Conservation (phyloP, 2,329 filamentous ascomycete species). For the Diaporthe citrichinensis region DNA sequence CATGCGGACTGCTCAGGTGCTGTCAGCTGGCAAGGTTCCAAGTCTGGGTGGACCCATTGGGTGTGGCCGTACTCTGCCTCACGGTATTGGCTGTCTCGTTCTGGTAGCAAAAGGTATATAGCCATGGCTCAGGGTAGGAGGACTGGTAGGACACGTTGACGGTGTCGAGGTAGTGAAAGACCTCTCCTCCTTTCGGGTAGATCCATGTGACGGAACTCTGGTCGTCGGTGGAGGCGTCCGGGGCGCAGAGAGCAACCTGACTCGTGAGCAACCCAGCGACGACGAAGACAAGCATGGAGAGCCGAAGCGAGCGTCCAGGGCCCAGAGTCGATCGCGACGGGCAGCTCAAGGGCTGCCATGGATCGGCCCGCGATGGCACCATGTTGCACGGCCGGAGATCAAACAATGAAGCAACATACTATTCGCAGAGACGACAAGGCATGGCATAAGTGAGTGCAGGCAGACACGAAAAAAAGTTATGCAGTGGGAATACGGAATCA, state of each 20-base stretch:
- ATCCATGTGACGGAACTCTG: conserved; percentile 7
- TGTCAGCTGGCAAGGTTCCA: conserved; percentile 8
- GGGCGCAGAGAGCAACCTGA: background rate
- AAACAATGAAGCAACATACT: conserved; percentile 7
- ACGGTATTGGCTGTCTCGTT: conserved; percentile 19
- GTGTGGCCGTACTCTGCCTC: background rate
- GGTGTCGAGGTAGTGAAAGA: conserved; percentile 27
- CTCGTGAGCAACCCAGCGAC: background rate
- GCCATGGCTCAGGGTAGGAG: conserved; percentile 9
- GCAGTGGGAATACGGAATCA: background rate
- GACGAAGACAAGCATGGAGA: background rate
- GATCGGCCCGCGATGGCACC: conserved; percentile 27
- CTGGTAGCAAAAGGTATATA: conserved; percentile 18
- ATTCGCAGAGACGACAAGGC: background rate
- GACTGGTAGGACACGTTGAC: conserved; percentile 36
- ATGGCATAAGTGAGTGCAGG: background rate
- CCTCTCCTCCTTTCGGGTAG: conserved; percentile 25
- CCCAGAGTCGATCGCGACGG: conserved; percentile 5
- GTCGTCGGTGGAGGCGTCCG: conserved; percentile 7
- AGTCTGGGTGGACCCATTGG: background rate
- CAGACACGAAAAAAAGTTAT: background rate
- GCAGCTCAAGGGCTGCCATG: conserved; percentile 13
- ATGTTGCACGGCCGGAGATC: conserved; percentile 1
- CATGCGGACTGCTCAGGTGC: conserved; percentile 7
- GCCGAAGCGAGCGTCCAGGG: background rate